Evolutionary conservation across 306 rosid genomes (phyloP), one percentile per base, ranked within the genome.

Genomic region (Dryas octopetala): DNA sequence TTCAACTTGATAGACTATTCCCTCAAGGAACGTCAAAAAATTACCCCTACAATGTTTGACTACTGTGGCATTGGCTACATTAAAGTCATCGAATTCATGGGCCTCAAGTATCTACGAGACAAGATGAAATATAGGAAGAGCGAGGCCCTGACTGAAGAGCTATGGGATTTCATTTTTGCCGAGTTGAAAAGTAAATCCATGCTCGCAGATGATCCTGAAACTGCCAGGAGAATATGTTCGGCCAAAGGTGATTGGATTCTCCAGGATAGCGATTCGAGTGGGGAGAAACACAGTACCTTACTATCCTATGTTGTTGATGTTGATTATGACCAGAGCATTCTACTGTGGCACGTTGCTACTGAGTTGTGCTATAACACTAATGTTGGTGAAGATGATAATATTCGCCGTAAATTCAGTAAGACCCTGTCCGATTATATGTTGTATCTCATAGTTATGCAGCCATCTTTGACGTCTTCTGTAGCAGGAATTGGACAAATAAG

Each of bases 271-370:
- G 5, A 17, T 0, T 59, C 68, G 73, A 47, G 63, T 0, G 2
- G 6, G 2, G 4, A 0, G 0, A 12, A 4, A 10, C 2, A 60
- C 4, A 5, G 5, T 0, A 9, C 5, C 0, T 28, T 78, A 9
- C 19, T 41, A 19, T 0, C 61, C 61, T 16, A 43, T 66, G 40
- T 73, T 6, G 66, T n/a, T 0, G 83, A 62, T 1, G 62, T 78
- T 64, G 71, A 45, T 48, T 85, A 23, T 54, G 85, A 71, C 50
- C 66, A 75, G 62, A 85, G 83, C 66, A 74, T 85, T 44, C 64
- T 85, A 0, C 5, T 67, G 61, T 85, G 88, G 88, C 88, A 85
- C 69, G 53, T 85, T 66, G 85, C 88, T 9, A 85, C 88, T 9
- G 81, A 85, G 23, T 44, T 85, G 9, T 85, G 85, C 66, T 49